phyloP scores from a whole-genome alignment of 2,329 filamentous ascomycete species.

The Nothophaeocryptopus gaeumannii region DNA sequence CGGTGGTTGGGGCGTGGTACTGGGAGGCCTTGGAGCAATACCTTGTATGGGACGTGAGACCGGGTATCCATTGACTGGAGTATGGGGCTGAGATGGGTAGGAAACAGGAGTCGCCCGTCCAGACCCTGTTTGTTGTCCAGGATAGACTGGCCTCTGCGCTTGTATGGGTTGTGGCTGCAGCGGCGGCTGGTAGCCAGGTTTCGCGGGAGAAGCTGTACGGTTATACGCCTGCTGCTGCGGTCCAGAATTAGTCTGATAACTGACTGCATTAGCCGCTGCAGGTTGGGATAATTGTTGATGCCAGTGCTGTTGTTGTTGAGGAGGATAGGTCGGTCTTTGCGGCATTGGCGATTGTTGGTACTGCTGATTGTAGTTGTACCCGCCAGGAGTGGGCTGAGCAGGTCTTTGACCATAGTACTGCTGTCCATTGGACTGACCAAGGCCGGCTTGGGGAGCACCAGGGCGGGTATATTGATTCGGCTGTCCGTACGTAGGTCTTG shows the following conservation, averaged over 20 bases:
- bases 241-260: constrained; percentile 26
- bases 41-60: constrained; percentile 14
- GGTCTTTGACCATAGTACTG: constrained; percentile 27
- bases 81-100: constrained; percentile 30
- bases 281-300: constrained; percentile 25
- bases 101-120: constrained; percentile 30
- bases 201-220: constrained; percentile 30
- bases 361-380: constrained; percentile 25
- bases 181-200: constrained; percentile 17
- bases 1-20: constrained; percentile 28
- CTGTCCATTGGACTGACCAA: constrained; percentile 26
- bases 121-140: constrained; percentile 26
- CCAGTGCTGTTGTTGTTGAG: constrained; percentile 25
- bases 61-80: constrained; percentile 31
- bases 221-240: constrained; percentile 21
- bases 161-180: constrained; percentile 13
- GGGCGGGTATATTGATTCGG: constrained; percentile 31
- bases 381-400: constrained; percentile 17
- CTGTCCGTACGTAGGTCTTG: constrained; percentile 20
- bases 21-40: constrained; percentile 21
- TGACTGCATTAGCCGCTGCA: constrained; percentile 23
- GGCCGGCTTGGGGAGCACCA: constrained; percentile 21
- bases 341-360: constrained; percentile 25
- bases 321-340: constrained; percentile 22
- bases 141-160: constrained; percentile 19